Evolutionary conservation across 1,284 basidiomycete genomes (phyloP), one percentile per base, ranked within the genome.

Genomic region (Melampsora abietis-canadensis): DNA sequence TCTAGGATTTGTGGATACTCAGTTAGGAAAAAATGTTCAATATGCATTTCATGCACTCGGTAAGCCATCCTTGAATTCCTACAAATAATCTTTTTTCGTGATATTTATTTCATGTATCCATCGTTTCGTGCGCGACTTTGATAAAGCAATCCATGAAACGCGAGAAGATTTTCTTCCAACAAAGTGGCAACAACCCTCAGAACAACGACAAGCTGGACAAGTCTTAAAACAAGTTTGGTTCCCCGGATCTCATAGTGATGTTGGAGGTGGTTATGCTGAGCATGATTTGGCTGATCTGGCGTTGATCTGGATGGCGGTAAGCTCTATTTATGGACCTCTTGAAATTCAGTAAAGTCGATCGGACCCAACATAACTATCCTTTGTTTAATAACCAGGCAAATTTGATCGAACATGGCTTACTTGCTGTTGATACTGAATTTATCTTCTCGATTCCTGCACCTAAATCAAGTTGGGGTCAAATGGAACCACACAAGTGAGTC

Each of bases 151-250:
- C 24, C 76, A 78, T 61, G 80, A 81, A 66, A 79, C 80, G 44
- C 67, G 80, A 5, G 77, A 79, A 62, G 80, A 81, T 65, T 81
- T 80, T 61, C 40, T 77, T 8, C 78, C 79, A 0, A 81, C 79
- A 1, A 69, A 79, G 40, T 81, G 78, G 78, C 79, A 78, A 46
- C 76, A 78, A 67, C 76, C 60, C 31, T 19, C 44, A 27, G 40
- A 69, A 48, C 46, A 3, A 75, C 75, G 6, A n/a, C 17, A 63
- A 24, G 51, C n/a, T 4, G 77, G 77, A 2, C 81, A 81, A 74
- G 67, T 76, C 7, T 61, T 81, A 24, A 78, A 80, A 68, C 81
- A 81, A 66, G 69, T 73, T 12, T 81, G 81, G 81, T 81, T 81
- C 75, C 70, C 78, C 12, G 81, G 81, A 30, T 76, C 76, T 0